Conservation (phyloP, 2,329 filamentous ascomycete species). For the Fusarium secorum region DNA sequence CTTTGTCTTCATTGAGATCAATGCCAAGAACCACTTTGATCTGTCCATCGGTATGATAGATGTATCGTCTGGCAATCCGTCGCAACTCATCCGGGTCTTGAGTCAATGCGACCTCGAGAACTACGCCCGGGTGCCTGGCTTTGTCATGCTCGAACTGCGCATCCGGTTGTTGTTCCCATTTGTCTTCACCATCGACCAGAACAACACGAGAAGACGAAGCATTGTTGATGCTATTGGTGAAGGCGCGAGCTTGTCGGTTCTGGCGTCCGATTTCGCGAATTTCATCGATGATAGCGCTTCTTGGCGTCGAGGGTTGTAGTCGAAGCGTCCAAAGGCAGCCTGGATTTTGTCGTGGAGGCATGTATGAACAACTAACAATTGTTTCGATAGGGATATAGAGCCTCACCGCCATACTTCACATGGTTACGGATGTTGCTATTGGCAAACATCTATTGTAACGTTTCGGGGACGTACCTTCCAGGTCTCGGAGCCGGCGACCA, state of each 20-base stretch:
- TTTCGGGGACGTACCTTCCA: neutral
- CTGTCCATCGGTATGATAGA: neutral
- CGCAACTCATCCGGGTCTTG: rapidly evolving
- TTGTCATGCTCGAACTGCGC: rapidly evolving
- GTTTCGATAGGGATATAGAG: neutral
- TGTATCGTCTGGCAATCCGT: rapidly evolving
- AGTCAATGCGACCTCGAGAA: neutral
- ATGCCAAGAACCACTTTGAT: neutral
- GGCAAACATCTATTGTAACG: neutral
- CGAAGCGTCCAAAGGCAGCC: too few relatives aligned
- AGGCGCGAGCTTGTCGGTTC: too few relatives aligned
- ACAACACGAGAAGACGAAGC: rapidly evolving
- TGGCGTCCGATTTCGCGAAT: too few relatives aligned
- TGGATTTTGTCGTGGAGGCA: too few relatives aligned
- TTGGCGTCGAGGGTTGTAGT: too few relatives aligned
- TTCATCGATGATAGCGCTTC: rapidly evolving
- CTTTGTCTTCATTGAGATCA: neutral
- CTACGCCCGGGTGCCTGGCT: rapidly evolving
- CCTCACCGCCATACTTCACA: neutral
- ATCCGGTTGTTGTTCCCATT: rapidly evolving
- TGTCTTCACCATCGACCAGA: rapidly evolving
- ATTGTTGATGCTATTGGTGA: rapidly evolving
- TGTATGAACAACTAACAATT: neutral
- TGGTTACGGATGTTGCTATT: neutral
- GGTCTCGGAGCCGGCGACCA: neutral